Conservation (phyloP, 257 asterid genomes). For the Forsythia viridissima region DNA sequence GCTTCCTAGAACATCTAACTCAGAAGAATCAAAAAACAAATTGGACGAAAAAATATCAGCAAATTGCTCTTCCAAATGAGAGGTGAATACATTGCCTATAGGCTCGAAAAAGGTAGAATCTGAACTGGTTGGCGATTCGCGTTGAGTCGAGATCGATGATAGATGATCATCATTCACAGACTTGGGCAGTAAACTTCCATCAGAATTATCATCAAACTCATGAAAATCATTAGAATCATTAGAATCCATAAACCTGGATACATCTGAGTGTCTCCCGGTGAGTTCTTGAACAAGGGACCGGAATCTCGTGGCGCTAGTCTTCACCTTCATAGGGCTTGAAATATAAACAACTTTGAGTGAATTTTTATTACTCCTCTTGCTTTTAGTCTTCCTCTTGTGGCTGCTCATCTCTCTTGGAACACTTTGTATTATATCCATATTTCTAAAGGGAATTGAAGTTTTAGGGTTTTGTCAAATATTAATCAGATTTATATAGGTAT, state of each 20-base stretch:
- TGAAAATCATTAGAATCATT: background rate
- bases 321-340: constrained; percentile 22
- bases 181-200: background rate
- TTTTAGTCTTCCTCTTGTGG: background rate
- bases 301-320: constrained; percentile 20
- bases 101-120: background rate
- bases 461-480: background rate
- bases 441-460: background rate
- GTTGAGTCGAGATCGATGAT: background rate
- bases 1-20: background rate
- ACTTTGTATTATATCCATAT: background rate
- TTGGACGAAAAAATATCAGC: background rate
- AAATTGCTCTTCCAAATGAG: background rate
- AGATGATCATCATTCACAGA: background rate
- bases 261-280: constrained; percentile 18
- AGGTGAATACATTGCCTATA: background rate
- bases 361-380: background rate
- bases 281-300: constrained; percentile 19
- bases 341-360: constrained; percentile 24
- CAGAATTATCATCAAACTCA: background rate
- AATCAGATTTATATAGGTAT: background rate
- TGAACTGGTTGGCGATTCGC: background rate
- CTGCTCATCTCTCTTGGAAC: background rate
- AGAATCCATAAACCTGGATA: background rate
- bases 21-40: background rate